phyloP scores from a whole-genome alignment of 164 flowering plant species.

The grape (Vitis vinifera) region DNA sequence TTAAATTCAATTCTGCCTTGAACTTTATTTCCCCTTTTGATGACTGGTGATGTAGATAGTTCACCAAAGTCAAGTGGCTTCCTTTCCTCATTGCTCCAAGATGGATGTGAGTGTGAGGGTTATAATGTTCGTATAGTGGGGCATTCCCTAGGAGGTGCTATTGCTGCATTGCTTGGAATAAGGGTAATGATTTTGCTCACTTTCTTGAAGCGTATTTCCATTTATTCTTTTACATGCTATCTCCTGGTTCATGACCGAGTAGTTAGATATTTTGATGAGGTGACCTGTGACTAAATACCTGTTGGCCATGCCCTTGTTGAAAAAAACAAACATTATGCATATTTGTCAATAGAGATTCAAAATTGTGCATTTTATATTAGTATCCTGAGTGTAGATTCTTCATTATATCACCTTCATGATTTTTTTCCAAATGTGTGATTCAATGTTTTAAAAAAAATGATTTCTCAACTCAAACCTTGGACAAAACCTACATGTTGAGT shows the following conservation, averaged over 20 bases:
- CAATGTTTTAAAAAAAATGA: neutral
- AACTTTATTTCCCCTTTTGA: neutral
- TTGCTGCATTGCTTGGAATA: conserved; percentile 71
- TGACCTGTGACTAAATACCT: neutral
- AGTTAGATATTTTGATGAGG: neutral
- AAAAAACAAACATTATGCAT: neutral
- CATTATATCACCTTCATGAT: neutral
- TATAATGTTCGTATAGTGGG: conserved; percentile 75
- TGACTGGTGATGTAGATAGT: conserved; percentile 14
- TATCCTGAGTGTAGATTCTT: neutral
- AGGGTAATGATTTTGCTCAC: conserved; percentile 45
- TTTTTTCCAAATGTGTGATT: neutral
- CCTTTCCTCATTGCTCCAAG: conserved; percentile 74
- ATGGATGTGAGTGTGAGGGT: conserved; percentile 81
- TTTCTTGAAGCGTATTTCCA: neutral
- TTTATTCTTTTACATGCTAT: neutral
- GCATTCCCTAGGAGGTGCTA: conserved; percentile 89
- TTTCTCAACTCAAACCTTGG: neutral
- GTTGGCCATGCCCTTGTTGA: neutral
- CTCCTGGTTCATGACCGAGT: neutral
- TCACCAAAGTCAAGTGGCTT: conserved; percentile 41
- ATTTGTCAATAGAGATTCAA: neutral
- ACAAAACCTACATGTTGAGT: neutral
- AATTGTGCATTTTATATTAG: neutral
- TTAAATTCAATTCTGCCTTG: no score